Conservation (phyloP, 225 moss, liverwort and hornwort species). For the Thuidium tamariscinum region DNA sequence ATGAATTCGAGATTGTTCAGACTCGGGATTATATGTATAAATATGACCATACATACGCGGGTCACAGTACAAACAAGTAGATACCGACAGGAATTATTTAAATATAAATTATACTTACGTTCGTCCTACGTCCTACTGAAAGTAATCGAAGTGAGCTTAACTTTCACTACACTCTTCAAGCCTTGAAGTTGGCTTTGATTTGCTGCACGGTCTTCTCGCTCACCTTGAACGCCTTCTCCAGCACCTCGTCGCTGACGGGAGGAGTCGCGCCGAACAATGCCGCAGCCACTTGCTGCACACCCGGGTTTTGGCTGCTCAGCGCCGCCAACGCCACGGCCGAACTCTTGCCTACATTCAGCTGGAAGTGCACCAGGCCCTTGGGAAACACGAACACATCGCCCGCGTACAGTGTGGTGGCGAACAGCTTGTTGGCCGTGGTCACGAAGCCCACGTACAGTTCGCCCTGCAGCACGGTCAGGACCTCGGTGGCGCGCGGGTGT, state of each 20-base stretch:
- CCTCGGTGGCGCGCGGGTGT: neutral
- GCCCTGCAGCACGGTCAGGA: neutral
- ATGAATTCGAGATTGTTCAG: neutral
- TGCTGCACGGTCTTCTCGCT: neutral
- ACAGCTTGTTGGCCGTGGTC: neutral
- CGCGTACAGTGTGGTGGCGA: neutral
- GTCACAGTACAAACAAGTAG: neutral
- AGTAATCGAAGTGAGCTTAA: too few species aligned
- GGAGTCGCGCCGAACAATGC: neutral
- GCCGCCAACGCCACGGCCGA: neutral
- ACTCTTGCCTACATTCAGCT: neutral
- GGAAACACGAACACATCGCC: constrained; percentile 13
- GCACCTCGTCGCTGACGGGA: neutral
- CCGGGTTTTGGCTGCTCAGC: neutral
- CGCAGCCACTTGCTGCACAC: neutral
- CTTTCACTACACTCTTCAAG: neutral
- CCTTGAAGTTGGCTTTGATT: neutral
- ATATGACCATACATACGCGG: too few species aligned
- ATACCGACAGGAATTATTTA: neutral
- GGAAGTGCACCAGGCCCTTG: neutral
- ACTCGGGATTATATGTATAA: neutral
- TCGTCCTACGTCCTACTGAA: neutral
- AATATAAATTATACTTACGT: too few species aligned
- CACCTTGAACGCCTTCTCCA: neutral
- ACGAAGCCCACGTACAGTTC: constrained; percentile 8